These are phyloP conservation scores for Pseudocercospora eumusae DNA, from an alignment of 2,329 filamentous ascomycete species.

Conservation along the genomic window DNA sequence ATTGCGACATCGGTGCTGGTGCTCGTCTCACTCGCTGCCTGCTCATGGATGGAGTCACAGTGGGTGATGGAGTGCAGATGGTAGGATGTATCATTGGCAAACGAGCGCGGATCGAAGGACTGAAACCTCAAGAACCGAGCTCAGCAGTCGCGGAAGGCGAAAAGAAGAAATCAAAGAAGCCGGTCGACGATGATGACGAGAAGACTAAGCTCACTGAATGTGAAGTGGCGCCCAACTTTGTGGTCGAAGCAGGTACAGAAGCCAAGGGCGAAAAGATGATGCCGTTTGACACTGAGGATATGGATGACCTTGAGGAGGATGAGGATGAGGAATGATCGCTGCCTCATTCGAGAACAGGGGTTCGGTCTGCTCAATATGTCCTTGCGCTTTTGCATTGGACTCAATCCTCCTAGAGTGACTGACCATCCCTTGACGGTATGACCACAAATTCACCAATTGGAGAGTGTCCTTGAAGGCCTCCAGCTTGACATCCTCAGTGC, in stretches of 20 bases:
- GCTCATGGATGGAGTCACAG: constrained; percentile 85
- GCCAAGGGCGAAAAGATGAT: constrained; percentile 65
- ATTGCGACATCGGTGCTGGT: constrained; percentile 83
- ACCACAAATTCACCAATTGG: background rate
- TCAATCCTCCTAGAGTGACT: background rate
- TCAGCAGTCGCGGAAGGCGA: constrained; percentile 44
- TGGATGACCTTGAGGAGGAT: constrained; percentile 39
- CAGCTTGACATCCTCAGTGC: no score
- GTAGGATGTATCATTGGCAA: constrained; percentile 85
- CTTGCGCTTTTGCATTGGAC: background rate
- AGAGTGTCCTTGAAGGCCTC: no score
- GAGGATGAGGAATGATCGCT: constrained; percentile 27
- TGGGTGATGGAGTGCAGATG: constrained; percentile 81
- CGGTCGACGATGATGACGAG: constrained; percentile 55
- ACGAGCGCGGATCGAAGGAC: constrained; percentile 76
- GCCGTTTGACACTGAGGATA: constrained; percentile 48
- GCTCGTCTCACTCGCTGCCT: constrained; percentile 84
- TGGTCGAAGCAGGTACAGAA: constrained; percentile 75
- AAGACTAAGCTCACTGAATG: constrained; percentile 73
- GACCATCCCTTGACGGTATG: background rate
- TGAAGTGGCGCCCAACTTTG: constrained; percentile 83
- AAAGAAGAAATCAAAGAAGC: constrained; percentile 42
- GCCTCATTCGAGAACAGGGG: background rate
- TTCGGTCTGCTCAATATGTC: background rate
- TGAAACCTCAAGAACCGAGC: constrained; percentile 24